Percentiles rank a stretch among this genome's conserved stretches.
Evolutionary conservation across 768 basidiomycete genomes (phyloP).

Genomic region (Termitomyces bulborhizus): DNA sequence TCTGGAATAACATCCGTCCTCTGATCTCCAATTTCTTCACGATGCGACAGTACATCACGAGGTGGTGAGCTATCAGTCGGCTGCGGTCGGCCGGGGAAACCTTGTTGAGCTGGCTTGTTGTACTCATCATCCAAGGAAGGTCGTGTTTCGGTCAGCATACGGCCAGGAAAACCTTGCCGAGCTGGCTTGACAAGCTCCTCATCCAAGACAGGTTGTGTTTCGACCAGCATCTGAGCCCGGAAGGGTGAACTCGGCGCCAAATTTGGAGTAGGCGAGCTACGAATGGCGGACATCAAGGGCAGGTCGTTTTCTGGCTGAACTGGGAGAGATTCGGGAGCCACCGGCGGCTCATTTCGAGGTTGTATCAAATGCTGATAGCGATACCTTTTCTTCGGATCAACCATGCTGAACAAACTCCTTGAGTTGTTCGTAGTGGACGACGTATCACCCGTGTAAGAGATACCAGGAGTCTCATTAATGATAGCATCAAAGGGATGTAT

Average conservation of each 20-base stretch:
- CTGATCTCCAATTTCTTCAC: slow-evolving; percentile 17
- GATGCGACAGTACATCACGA: slow-evolving; percentile 1
- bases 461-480: not conserved
- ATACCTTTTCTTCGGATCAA: slow-evolving; percentile 20
- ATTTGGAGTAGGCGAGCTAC: not conserved
- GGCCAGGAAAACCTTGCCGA: slow-evolving; percentile 5
- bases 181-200: slow-evolving; percentile 1
- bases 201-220: slow-evolving; percentile 18
- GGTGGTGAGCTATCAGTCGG: not conserved
- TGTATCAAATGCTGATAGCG: slow-evolving; percentile 19
- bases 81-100: not conserved
- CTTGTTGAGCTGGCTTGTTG: slow-evolving; percentile 3
- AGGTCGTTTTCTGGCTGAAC: not conserved
- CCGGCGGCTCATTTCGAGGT: not conserved
- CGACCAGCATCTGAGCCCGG: slow-evolving; percentile 4
- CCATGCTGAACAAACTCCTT: slow-evolving; percentile 18
- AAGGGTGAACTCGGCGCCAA: not conserved
- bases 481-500: slow-evolving; percentile 5
- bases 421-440: slow-evolving; percentile 6
- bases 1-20: slow-evolving; percentile 53
- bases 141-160: slow-evolving; percentile 17
- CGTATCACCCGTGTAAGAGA: not conserved
- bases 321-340: not conserved
- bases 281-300: not conserved
- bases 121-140: slow-evolving; percentile 11